These are phyloP conservation scores for Coemansia sp. DNA, from an alignment of 192 early-diverging fungal genomes.

Conservation along the genomic window DNA sequence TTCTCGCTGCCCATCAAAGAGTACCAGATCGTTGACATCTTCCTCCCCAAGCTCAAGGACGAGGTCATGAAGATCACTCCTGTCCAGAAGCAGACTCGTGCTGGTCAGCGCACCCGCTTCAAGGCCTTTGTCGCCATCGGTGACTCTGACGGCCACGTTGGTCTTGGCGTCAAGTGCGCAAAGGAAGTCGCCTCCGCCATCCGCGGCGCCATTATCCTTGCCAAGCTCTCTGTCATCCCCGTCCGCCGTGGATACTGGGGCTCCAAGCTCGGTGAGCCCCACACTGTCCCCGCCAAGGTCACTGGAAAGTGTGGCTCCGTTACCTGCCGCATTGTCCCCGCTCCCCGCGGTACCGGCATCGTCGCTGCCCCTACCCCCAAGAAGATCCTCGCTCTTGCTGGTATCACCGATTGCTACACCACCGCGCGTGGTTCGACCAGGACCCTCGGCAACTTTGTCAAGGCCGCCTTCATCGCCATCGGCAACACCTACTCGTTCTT, in stretches of 20 bases:
- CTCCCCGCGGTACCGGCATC: constrained; percentile 99
- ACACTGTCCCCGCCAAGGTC: constrained; percentile 98
- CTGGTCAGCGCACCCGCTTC: constrained; percentile 99
- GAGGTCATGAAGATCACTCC: constrained; percentile 99
- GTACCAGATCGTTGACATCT: constrained; percentile 97
- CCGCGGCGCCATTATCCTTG: constrained; percentile 97
- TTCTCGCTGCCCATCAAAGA: constrained; percentile 99
- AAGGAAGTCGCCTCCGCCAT: constrained; percentile 99
- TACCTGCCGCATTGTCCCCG: constrained; percentile 89
- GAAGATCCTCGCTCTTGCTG: constrained; percentile 95
- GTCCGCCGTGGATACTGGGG: constrained; percentile 99
- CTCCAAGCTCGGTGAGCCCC: constrained; percentile 90
- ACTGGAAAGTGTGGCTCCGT: constrained; percentile 95
- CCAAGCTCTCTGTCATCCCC: constrained; percentile 97
- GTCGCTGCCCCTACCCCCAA: constrained; percentile 97
- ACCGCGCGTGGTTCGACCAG: constrained; percentile 93
- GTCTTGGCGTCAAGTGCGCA: constrained; percentile 99
- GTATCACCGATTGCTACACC: constrained; percentile 98
- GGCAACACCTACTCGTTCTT: constrained; percentile 96
- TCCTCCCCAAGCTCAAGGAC: constrained; percentile 95
- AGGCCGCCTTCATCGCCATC: constrained; percentile 97
- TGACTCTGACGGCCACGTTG: constrained; percentile 95
- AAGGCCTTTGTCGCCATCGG: constrained; percentile 99
- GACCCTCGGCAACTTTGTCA: constrained; percentile 99
- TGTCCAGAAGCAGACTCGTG: constrained; percentile 99